Evolutionary conservation across 169 alveolate genomes (phyloP), one percentile per base, ranked within the genome.

Genomic region (Eimeria mitis): DNA sequence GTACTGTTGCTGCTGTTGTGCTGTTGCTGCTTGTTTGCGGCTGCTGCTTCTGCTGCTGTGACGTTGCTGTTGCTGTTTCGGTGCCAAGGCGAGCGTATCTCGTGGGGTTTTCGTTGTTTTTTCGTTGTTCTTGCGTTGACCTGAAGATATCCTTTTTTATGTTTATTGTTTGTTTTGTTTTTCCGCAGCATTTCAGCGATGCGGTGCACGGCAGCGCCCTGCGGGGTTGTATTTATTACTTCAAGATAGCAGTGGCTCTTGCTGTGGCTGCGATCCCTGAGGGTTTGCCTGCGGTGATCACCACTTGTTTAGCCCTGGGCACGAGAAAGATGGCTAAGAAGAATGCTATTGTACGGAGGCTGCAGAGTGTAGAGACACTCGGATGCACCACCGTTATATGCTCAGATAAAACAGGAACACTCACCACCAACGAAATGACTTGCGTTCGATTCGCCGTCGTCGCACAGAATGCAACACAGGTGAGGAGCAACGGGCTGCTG

Each of bases 251-350:
- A 9, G 99, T 99, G 44, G 99, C 99, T 6, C 97, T 99, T 49
- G 99, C 99, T 21, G 99, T 99, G 47, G 99, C 99, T 54, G 99
- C 99, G 42, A 99, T 99, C 61, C 99, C 99, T 9, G 99, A 99
- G 97, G 99, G 99, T 19, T 98, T 99, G 59, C 99, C 99, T 23
- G 99, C 99, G 3, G 99, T 99, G 59, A 99, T 99, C 89, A 99
- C 99, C 0, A 99, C 99, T 11, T 99, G 99, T 95, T 96, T 99
- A 56, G 99, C 99, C 56, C 97, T 99, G 83, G 99, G 99, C 61
- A 98, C 99, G 23, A 89, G 99, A 70, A 98, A 99, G 91, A 99
- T 99, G 99, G 99, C 99, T 23, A 98, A 98, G 92, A 98, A 99
- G 89, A 85, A 94, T 34, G 89, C 95, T 71, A 99, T 99, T 59